Percentiles rank a stretch among this genome's conserved stretches.
phyloP scores from a whole-genome alignment of 768 basidiomycete genomes.

The Pleurotus giganteus region DNA sequence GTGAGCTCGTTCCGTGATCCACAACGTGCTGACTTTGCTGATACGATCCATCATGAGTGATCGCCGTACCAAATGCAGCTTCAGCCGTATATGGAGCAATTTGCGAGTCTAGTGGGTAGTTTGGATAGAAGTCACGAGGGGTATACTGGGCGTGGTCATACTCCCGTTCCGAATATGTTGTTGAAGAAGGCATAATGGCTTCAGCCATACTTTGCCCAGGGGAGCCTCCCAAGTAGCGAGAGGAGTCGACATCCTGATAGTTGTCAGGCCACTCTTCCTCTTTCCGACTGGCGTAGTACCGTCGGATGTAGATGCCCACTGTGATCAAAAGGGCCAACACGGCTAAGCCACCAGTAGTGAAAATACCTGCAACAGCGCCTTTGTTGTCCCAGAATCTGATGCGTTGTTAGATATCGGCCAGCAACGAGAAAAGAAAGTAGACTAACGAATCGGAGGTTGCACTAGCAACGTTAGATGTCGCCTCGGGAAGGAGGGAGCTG shows the following conservation, averaged over 20 bases:
- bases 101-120: constrained; percentile 2
- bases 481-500: neutral
- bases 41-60: constrained; percentile 7
- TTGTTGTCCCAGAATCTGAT: constrained; percentile 45
- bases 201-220: constrained; percentile 8
- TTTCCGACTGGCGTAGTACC: neutral
- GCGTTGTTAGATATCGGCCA: neutral
- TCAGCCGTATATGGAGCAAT: constrained; percentile 6
- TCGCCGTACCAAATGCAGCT: constrained; percentile 6
- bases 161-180: constrained; percentile 13
- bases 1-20: neutral
- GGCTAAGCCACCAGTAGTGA: constrained; percentile 38
- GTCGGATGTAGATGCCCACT: constrained; percentile 9
- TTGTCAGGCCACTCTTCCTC: constrained; percentile 10
- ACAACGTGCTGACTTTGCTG: neutral
- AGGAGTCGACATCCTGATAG: constrained; percentile 2
- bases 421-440: neutral
- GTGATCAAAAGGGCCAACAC: constrained; percentile 26
- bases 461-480: neutral
- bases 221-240: neutral
- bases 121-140: neutral
- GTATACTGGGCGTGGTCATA: neutral
- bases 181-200: constrained; percentile 1
- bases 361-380: constrained; percentile 45
- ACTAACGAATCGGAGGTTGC: constrained; percentile 6